Base-by-base conservation (phyloP, 495 filamentous ascomycete species). In the Hypoxylon subgilvum region DNA sequence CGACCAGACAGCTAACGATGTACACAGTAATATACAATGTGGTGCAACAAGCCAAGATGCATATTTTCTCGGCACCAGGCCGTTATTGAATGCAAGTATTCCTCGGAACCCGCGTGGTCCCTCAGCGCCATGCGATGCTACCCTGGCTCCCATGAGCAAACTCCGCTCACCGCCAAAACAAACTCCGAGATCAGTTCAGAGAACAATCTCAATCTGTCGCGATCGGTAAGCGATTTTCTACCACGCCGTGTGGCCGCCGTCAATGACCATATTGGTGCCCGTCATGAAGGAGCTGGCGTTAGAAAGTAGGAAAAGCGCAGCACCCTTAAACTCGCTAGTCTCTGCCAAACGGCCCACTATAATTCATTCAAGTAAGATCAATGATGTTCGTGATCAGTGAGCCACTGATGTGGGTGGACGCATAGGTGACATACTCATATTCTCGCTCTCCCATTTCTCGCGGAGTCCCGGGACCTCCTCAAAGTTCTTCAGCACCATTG, bases 211-310 rank as follows among this genome's bases (percentile, higher is more conserved):
- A 16, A 31, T 31, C 23, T 27, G 12, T 12, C 7, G 5, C 22
- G 12, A 41, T 31, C 16, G 32, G 36, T 40, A 18, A 4, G 2
- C 7, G 25, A 21, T 34, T 25, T 19, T 35, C 35, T 65, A 72
- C 71, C 71, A 74, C 12, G 70, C 67, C 3, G 82, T 86, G 62
- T 85, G 82, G 1, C 84, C 84, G 28, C 84, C 84, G 66, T 86
- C 84, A 54, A 86, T 81, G 7, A 85, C 63, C 43, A 87, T 50
- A 35, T 84, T 81, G 13, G 72, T 80, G 0, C 86, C 86, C 0
- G 86, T 88, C 87, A 90, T 90, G 63, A 88, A 90, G 44, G 82
- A 85, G 57, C 82, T 86, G 10, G 85, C 86, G 67, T 84, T 79
- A 55, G 84, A 86, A 13, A 88, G 69, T 59, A 86, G 50, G 35